Conservation (phyloP, 148 eudicot species). For the Pouteria glomerata region DNA sequence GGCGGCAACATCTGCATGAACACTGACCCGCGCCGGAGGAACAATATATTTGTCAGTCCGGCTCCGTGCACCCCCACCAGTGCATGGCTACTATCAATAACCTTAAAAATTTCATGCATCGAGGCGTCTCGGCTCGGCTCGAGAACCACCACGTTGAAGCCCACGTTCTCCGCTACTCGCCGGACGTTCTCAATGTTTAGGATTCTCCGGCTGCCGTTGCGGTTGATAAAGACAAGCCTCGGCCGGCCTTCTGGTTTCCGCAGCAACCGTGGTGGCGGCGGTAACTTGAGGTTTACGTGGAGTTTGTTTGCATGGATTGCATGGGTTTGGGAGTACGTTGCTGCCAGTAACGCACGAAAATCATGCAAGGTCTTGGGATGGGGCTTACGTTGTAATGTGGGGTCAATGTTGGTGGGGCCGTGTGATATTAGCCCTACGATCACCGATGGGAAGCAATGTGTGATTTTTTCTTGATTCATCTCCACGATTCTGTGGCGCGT, state of each 20-base stretch:
- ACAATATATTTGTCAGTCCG: conserved; percentile 20
- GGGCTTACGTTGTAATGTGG: conserved; percentile 6
- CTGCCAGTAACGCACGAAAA: conserved; percentile 31
- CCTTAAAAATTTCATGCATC: conserved; percentile 17
- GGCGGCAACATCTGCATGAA: not conserved
- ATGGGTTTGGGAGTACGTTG: conserved; percentile 14
- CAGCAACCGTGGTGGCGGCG: not conserved
- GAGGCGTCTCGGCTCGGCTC: conserved; percentile 22
- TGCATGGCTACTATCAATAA: conserved; percentile 29
- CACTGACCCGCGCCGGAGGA: conserved; percentile 8
- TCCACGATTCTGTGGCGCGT: conserved; percentile 30
- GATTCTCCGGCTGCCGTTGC: conserved; percentile 18
- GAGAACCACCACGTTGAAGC: conserved; percentile 23
- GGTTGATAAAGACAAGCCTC: conserved; percentile 23
- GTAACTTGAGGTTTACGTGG: not conserved
- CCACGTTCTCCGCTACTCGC: conserved; percentile 17
- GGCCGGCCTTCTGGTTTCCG: conserved; percentile 15
- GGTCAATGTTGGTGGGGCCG: conserved; percentile 35
- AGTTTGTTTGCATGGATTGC: not conserved
- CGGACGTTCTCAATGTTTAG: conserved; percentile 24
- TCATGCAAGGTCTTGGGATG: conserved; percentile 9
- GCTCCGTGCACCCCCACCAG: conserved; percentile 32
- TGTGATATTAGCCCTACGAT: conserved; percentile 38
- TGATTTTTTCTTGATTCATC: conserved; percentile 11
- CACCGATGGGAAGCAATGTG: conserved; percentile 36